Evolutionary conservation across 225 moss, liverwort and hornwort genomes (phyloP), one percentile per base, ranked within the genome.

Genomic region (Bryum argenteum): DNA sequence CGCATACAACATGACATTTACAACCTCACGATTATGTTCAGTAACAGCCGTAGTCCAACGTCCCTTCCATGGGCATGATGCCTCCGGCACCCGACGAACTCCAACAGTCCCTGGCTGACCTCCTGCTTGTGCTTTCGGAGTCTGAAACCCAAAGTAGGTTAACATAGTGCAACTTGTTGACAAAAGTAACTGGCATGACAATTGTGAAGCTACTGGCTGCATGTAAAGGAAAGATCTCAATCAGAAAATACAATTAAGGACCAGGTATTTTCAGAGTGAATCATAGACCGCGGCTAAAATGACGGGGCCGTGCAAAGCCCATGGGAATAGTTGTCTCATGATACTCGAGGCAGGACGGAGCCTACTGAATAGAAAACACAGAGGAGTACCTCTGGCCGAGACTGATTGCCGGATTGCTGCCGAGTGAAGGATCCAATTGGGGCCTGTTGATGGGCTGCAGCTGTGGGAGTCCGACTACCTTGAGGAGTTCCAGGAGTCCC

Each of bases 21-120:
- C 81, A 70, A 66, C 70, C 65, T 90, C 90, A 59, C 85, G 81
- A 66, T 87, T 90, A 72, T 90, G 90, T 63, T 87, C 90, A 23
- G 85, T 73, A 1, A 84, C 90, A 69, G 82, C 80, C 15, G 90
- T 85, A 61, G 87, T 87, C 87, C 87, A 90, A 18, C 85, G 82
- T 37, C 87, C 81, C 63, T 74, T 87, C 87, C 90, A 87, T 57
- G 67, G 61, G 70, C 82, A 87, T 63, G 79, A 33, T 37, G 77
- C 69, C 24, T 87, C 87, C 11, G 78, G 62, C 22, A 87, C 76
- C 40, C 77, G 79, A 64, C 77, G 80, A 41, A 80, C 73, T 55
- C 76, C 83, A 38, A 67, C 71, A 44, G 76, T 77, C 61, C 80
- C 80, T n/a, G 84, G 60, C 58, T 74, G 80, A 54, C 61, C 43